Conservation (phyloP, 768 basidiomycete genomes). For the Pholiota microspora region DNA sequence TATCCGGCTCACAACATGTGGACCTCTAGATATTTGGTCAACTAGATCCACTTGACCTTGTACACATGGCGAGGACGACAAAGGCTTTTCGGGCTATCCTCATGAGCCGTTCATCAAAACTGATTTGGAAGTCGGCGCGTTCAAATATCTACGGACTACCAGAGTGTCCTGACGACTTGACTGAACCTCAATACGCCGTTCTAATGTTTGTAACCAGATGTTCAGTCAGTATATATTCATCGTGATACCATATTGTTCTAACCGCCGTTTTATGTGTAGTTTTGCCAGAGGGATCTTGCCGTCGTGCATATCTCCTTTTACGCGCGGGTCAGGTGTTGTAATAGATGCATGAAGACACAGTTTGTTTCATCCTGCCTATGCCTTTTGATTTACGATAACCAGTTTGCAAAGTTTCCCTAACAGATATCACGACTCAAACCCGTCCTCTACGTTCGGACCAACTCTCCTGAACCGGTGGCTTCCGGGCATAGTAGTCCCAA, state of each 20-base stretch:
- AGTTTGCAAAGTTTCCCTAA: too few species aligned
- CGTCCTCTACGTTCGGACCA: too few species aligned
- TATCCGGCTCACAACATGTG: neutral
- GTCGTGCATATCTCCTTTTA: too few species aligned
- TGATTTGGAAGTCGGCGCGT: slow-evolving; percentile 23
- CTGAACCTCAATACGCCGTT: slow-evolving; percentile 25
- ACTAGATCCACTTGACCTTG: slow-evolving; percentile 17
- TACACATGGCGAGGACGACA: slow-evolving; percentile 19
- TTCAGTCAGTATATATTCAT: slow-evolving; percentile 11
- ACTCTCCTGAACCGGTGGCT: too few species aligned
- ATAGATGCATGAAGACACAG: neutral
- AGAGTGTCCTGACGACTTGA: slow-evolving; percentile 22
- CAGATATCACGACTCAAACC: too few species aligned
- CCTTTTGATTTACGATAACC: neutral
- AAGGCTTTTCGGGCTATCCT: slow-evolving; percentile 18
- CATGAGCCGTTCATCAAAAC: slow-evolving; percentile 16
- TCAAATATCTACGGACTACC: slow-evolving; percentile 17
- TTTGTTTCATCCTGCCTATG: neutral
- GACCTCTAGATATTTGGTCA: slow-evolving; percentile 20
- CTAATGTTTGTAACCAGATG: slow-evolving; percentile 19
- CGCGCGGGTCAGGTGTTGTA: neutral
- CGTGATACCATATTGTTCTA: too few species aligned
- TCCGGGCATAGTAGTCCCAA: too few species aligned
- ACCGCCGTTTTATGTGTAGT: too few species aligned
- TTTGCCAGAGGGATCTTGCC: too few species aligned